phyloP scores from a whole-genome alignment of 257 asterid species.

The Nicotiana noctiflora region DNA sequence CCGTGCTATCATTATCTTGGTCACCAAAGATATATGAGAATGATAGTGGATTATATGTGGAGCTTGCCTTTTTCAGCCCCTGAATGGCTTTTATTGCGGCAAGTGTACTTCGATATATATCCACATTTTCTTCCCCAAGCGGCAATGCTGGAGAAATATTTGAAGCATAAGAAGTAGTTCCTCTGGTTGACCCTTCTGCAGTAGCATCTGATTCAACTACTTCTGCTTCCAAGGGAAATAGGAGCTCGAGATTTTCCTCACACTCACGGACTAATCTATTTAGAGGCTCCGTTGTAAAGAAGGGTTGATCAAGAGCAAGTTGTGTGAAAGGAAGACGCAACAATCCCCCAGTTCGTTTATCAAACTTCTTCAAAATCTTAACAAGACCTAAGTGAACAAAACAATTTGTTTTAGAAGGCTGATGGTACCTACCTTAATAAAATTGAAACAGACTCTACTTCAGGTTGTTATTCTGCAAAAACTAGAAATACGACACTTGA shows the following conservation, averaged over 20 bases:
- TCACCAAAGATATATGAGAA: conserved; percentile 50
- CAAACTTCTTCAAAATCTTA: conserved; percentile 89
- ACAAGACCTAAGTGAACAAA: conserved; percentile 46
- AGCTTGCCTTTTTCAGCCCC: conserved; percentile 60
- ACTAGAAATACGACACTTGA: not conserved
- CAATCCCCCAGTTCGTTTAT: conserved; percentile 75
- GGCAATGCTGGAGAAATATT: conserved; percentile 20
- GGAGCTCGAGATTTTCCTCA: conserved; percentile 71
- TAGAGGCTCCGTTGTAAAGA: conserved; percentile 73
- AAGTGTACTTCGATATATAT: conserved; percentile 55
- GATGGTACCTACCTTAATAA: not conserved
- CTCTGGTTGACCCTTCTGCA: conserved; percentile 18
- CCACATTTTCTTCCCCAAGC: conserved; percentile 54
- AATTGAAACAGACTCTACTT: not conserved
- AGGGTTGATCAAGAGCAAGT: conserved; percentile 77
- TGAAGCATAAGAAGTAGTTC: conserved; percentile 15
- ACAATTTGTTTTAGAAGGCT: not conserved
- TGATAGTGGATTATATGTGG: conserved; percentile 65
- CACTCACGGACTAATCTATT: conserved; percentile 68
- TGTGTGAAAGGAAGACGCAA: conserved; percentile 67
- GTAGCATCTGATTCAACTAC: conserved; percentile 47
- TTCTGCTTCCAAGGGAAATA: conserved; percentile 69
- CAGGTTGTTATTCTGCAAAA: not conserved
- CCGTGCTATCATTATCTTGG: conserved; percentile 36
- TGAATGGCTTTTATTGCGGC: conserved; percentile 73